phyloP scores from a whole-genome alignment of 495 filamentous ascomycete species.

The Daldinia loculata region DNA sequence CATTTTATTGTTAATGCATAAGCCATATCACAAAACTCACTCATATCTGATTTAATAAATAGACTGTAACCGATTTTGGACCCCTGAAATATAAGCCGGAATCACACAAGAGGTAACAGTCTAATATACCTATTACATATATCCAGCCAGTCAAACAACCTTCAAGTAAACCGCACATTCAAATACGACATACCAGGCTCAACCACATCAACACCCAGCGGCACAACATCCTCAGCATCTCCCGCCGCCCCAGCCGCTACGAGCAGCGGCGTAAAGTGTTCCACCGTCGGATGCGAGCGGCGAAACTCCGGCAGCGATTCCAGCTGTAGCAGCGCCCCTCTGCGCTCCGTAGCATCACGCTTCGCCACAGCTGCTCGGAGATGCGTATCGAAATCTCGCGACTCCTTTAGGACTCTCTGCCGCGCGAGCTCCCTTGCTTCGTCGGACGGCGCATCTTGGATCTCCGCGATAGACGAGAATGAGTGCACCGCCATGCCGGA shows the following conservation, averaged over 20 bases:
- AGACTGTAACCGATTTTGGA: too few relatives aligned
- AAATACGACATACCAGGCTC: constrained; percentile 39
- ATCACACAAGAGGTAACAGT: too few relatives aligned
- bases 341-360: constrained; percentile 7
- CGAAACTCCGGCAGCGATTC: constrained; percentile 23
- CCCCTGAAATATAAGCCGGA: too few relatives aligned
- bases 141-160: too few relatives aligned
- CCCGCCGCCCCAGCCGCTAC: constrained; percentile 31
- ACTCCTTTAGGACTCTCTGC: constrained; percentile 16
- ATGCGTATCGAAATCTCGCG: constrained; percentile 24
- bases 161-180: constrained; percentile 26
- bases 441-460: constrained; percentile 13
- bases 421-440: constrained; percentile 6
- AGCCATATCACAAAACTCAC: too few relatives aligned
- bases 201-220: constrained; percentile 29
- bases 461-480: constrained; percentile 18
- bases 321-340: constrained; percentile 11
- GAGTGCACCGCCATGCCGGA: constrained; percentile 39
- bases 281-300: constrained; percentile 27
- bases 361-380: constrained; percentile 18
- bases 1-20: too few relatives aligned
- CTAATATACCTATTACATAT: too few relatives aligned
- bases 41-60: too few relatives aligned
- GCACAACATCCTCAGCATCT: constrained; percentile 6
- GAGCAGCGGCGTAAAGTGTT: constrained; percentile 33